Base-by-base conservation (phyloP, 208 protist genomes). In the Leishmania mexicana region DNA sequence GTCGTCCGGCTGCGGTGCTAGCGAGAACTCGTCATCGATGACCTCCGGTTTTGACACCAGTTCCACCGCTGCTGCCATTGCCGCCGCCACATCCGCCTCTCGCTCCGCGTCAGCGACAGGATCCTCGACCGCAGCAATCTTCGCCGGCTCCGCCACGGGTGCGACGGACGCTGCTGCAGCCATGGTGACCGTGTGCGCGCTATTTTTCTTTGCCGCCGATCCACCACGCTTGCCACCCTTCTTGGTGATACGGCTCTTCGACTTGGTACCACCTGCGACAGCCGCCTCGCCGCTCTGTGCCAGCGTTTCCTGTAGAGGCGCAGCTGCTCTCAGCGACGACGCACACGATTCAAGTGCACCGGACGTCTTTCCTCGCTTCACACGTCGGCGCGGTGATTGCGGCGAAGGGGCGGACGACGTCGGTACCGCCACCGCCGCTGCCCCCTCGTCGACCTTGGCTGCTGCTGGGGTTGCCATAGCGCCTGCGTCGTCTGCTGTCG, bases 51-150 rank as follows among this genome's bases (percentile, higher is more conserved):
- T 53, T 10, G 76, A 47, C 45, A 49, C 76, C 51, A 71, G 2
- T 7, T 19, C 64, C 62, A 68, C 15, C 64, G 64, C 76, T 35
- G 58, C 40, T n/a, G 57, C n/a, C 64, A 80, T 73, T 10, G 76
- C 76, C 21, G 76, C 76, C 31, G 58, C 76, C 7, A 80, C 76
- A 54, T 80, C 76, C 2, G 62, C 58, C 76, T 68, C 76, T 10
- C 35, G 21, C 64, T n/a, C 62, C 2, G 76, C 60, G 10, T 31
- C 60, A 2, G 8, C 2, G 28, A n/a, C 40, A 19, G 60, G 15
- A 40, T 72, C 64, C 45, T 49, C 76, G 13, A 35, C 76, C 76
- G 19, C 62, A 6, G 21, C 42, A 42, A 13, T 47, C 57, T 11
- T 31, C 7, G 10, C 0, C 42, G 42, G n/a, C 24, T 21, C 62